phyloP scores from a whole-genome alignment of 495 filamentous ascomycete species.

The Talaromyces nanjingensis region DNA sequence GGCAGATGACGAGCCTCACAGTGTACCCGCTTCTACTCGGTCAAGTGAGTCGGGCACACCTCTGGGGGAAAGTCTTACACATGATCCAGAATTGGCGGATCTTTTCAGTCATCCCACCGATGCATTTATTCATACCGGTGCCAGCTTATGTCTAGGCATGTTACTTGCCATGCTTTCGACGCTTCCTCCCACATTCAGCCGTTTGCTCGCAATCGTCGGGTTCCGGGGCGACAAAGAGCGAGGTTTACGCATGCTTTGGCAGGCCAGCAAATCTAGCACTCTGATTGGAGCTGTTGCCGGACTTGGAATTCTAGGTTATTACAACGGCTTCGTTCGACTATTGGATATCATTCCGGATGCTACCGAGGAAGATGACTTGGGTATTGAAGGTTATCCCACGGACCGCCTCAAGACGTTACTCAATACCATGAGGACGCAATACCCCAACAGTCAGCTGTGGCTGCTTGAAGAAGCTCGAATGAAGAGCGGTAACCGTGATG shows the following conservation, averaged over 20 bases:
- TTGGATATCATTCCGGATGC: conserved; percentile 75
- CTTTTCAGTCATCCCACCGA: conserved; percentile 67
- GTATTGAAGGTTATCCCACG: conserved; percentile 62
- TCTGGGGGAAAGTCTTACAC: conserved; percentile 28
- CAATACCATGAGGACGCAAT: conserved; percentile 63
- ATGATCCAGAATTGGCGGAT: conserved; percentile 42
- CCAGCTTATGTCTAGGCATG: conserved; percentile 82
- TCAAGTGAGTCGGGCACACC: conserved; percentile 17
- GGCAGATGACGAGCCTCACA: conserved; percentile 11
- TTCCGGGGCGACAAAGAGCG: conserved; percentile 85
- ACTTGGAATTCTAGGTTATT: conserved; percentile 73
- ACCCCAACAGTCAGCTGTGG: conserved; percentile 83
- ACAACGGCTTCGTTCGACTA: conserved; percentile 77
- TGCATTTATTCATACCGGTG: conserved; percentile 79
- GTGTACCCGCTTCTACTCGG: conserved; percentile 5
- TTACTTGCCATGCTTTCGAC: conserved; percentile 80
- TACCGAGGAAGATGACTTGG: conserved; percentile 40
- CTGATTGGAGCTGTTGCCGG: conserved; percentile 88
- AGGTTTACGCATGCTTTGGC: conserved; percentile 84
- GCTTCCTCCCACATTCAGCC: conserved; percentile 82
- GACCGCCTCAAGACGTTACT: conserved; percentile 63
- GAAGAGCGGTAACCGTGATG: conserved; percentile 56
- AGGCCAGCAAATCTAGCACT: conserved; percentile 78
- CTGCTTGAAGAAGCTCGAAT: conserved; percentile 82
- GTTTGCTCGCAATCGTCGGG: conserved; percentile 79